A percentile compares a stretch with the other conserved stretches of the same genome.
Conservation (phyloP, 2,329 filamentous ascomycete genomes). For the Pestalotiopsis sp. region DNA sequence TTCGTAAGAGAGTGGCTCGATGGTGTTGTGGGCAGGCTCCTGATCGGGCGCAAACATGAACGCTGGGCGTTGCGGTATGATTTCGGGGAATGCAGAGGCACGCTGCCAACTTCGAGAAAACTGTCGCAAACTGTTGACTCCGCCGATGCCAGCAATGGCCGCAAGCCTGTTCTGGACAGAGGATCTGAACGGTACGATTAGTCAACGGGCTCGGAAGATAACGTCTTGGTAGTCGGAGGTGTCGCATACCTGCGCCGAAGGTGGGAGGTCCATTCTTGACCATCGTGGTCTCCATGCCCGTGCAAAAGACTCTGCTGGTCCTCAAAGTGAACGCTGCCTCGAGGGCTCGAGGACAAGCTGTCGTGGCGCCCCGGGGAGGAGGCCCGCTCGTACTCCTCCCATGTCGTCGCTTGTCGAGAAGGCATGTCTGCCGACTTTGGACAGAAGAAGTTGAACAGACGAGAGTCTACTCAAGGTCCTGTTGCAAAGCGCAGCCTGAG, state of each 20-base stretch:
- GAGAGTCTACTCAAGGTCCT: background rate
- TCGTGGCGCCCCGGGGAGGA: constrained; percentile 40
- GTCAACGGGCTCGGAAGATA: background rate
- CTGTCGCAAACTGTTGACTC: constrained; percentile 91
- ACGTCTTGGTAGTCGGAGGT: constrained; percentile 19
- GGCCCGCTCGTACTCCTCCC: constrained; percentile 50
- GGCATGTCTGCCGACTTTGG: constrained; percentile 20
- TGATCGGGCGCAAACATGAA: constrained; percentile 69
- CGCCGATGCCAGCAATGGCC: constrained; percentile 73
- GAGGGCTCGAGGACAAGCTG: constrained; percentile 43
- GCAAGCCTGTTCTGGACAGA: constrained; percentile 61
- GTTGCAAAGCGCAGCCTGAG: background rate
- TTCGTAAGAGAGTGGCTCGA: constrained; percentile 42
- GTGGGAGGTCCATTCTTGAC: constrained; percentile 32
- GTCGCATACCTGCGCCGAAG: constrained; percentile 39
- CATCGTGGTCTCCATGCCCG: constrained; percentile 36
- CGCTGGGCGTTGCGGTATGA: constrained; percentile 77
- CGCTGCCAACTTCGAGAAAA: constrained; percentile 93
- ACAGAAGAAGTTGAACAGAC: background rate
- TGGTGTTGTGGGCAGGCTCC: constrained; percentile 40
- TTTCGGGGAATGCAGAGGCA: constrained; percentile 85
- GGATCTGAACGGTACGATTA: constrained; percentile 47
- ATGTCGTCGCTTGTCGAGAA: constrained; percentile 35
- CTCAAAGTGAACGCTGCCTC: constrained; percentile 46
- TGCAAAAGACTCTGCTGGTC: constrained; percentile 47